Conservation (phyloP, 371 early-diverging fungal genomes). For the Mortierella sp. region DNA sequence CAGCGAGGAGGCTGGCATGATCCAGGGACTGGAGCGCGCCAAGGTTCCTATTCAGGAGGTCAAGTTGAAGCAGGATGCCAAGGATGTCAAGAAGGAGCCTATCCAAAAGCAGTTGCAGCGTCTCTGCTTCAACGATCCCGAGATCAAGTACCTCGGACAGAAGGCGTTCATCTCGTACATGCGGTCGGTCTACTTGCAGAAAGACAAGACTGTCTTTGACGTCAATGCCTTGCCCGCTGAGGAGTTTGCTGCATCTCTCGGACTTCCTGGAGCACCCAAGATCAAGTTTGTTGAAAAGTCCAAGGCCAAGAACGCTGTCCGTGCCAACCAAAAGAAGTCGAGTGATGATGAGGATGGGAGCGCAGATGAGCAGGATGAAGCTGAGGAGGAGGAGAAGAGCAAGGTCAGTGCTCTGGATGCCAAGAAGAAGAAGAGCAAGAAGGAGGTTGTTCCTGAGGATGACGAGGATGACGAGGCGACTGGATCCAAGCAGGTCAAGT, state of each 20-base stretch:
- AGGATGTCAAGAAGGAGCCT: conserved; percentile 78
- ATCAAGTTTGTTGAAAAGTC: conserved; percentile 86
- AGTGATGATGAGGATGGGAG: conserved; percentile 57
- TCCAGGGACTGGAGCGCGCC: conserved; percentile 75
- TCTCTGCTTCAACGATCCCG: conserved; percentile 93
- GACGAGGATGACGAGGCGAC: conserved; percentile 27
- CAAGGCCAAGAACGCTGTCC: conserved; percentile 71
- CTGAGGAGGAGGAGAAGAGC: conserved; percentile 52
- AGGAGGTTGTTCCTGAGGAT: conserved; percentile 56
- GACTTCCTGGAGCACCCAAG: conserved; percentile 95
- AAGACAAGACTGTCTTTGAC: conserved; percentile 90
- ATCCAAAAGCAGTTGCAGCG: conserved; percentile 88
- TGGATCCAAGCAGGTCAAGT: conserved; percentile 64
- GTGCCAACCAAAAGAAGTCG: conserved; percentile 62
- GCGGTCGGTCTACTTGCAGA: conserved; percentile 91
- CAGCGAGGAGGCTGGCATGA: conserved; percentile 89
- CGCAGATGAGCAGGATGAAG: conserved; percentile 48
- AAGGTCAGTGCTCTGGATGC: conserved; percentile 52
- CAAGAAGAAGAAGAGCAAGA: conserved; percentile 60
- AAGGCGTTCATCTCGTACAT: conserved; percentile 96
- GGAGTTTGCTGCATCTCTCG: conserved; percentile 90
- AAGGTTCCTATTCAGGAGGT: conserved; percentile 91
- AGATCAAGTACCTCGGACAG: conserved; percentile 96
- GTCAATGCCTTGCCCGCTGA: conserved; percentile 89
- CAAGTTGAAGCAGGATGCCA: conserved; percentile 66